Evolutionary conservation across 305 asterid genomes (phyloP).

Genomic region (Striga hermonthica): DNA sequence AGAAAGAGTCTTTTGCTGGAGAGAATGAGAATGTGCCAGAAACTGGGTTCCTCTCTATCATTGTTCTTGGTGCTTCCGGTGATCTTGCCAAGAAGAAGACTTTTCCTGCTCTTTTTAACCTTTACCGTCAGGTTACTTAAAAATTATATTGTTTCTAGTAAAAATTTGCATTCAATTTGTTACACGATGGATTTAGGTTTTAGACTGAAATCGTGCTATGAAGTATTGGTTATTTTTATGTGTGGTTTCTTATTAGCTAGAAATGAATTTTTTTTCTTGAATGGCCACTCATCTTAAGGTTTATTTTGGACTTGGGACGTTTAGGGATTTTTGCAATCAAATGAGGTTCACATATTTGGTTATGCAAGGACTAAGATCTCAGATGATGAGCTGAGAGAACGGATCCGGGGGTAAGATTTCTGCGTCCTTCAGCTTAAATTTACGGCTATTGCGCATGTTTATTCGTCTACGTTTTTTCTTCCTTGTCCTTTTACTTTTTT

Average conservation of each 20-base stretch:
- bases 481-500: neutral
- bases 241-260: neutral
- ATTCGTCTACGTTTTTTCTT: neutral
- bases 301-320: neutral
- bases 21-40: constrained; percentile 53
- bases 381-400: constrained; percentile 66
- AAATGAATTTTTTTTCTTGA: neutral
- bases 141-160: neutral
- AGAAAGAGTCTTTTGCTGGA: constrained; percentile 50
- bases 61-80: constrained; percentile 97
- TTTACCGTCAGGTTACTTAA: constrained; percentile 73
- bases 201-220: neutral
- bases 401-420: constrained; percentile 64
- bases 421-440: neutral
- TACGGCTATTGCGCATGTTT: neutral
- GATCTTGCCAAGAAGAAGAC: constrained; percentile 99
- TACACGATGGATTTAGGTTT: neutral
- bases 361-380: constrained; percentile 84
- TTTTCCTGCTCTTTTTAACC: constrained; percentile 93
- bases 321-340: constrained; percentile 65
- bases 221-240: neutral
- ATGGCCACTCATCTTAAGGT: neutral
- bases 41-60: constrained; percentile 73
- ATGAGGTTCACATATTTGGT: constrained; percentile 88
- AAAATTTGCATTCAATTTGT: neutral